These are phyloP conservation scores for Penicillium egyptiacum DNA, from an alignment of 495 filamentous ascomycete species.

Conservation along the genomic window DNA sequence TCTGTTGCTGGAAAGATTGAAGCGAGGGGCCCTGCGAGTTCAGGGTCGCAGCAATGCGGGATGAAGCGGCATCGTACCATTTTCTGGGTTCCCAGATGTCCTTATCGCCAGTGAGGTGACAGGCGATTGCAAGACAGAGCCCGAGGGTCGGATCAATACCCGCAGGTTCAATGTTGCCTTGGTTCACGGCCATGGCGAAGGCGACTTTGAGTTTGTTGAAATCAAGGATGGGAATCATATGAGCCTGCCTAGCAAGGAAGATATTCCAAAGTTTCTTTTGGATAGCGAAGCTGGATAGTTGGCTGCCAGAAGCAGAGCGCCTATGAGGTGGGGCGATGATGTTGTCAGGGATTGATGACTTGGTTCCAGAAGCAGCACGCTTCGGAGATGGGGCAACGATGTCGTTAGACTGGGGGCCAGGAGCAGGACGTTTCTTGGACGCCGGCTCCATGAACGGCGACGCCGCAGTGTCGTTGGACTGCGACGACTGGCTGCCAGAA, in stretches of 20 bases:
- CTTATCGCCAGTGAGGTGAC: not conserved
- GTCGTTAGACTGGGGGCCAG: not conserved
- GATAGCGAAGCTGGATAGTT: not conserved
- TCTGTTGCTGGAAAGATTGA: constrained; percentile 9
- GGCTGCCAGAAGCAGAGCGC: not conserved
- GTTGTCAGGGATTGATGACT: not conserved
- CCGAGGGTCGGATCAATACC: not conserved
- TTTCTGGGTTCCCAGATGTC: not conserved
- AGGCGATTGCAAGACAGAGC: not conserved
- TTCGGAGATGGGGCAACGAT: not conserved
- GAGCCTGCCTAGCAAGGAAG: not conserved
- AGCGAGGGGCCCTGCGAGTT: not conserved
- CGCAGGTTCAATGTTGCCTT: not conserved
- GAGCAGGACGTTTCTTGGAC: not conserved
- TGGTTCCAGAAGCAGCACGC: not conserved
- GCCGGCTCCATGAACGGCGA: not conserved
- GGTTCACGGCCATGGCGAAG: not conserved
- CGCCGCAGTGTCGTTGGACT: not conserved
- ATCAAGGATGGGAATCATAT: not conserved
- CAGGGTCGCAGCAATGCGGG: not conserved
- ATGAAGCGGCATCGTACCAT: not conserved
- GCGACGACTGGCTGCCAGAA: not conserved
- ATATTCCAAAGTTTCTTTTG: not conserved
- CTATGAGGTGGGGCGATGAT: not conserved
- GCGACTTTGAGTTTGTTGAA: not conserved